Conservation (phyloP, 1,284 basidiomycete genomes). For the Thelephora terrestris region DNA sequence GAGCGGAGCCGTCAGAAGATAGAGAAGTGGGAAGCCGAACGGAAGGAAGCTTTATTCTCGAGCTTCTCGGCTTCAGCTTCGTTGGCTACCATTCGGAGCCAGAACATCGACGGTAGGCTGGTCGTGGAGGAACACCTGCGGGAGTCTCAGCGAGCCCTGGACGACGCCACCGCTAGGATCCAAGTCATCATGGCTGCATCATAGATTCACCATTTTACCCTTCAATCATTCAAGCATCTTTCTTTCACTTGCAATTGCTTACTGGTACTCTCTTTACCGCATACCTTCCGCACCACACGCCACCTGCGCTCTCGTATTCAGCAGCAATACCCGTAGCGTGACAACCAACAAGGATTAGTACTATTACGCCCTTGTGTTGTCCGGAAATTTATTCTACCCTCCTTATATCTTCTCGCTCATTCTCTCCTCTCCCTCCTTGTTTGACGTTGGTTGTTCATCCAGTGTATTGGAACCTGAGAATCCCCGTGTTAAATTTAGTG, state of each 20-base stretch:
- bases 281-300: no score
- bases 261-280: no score
- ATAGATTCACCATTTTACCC: constrained; percentile 7
- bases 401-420: no score
- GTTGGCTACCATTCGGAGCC: constrained; percentile 17
- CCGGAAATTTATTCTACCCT: no score
- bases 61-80: constrained; percentile 10
- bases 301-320: no score
- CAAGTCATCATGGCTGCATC: constrained; percentile 65
- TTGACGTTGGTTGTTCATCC: constrained; percentile 23
- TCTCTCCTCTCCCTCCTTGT: background rate
- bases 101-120: constrained; percentile 45
- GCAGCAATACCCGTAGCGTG: no score
- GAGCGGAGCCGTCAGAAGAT: constrained; percentile 65
- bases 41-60: constrained; percentile 24
- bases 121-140: constrained; percentile 65
- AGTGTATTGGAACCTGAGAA: constrained; percentile 46
- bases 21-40: constrained; percentile 65
- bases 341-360: no score
- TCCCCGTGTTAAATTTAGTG: background rate
- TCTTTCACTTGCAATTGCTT: no score
- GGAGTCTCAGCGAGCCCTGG: constrained; percentile 60
- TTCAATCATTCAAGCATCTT: no score
- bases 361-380: no score
- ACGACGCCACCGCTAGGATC: constrained; percentile 62